Conservation (phyloP, 768 basidiomycete species). For the Trametes meyenii region DNA sequence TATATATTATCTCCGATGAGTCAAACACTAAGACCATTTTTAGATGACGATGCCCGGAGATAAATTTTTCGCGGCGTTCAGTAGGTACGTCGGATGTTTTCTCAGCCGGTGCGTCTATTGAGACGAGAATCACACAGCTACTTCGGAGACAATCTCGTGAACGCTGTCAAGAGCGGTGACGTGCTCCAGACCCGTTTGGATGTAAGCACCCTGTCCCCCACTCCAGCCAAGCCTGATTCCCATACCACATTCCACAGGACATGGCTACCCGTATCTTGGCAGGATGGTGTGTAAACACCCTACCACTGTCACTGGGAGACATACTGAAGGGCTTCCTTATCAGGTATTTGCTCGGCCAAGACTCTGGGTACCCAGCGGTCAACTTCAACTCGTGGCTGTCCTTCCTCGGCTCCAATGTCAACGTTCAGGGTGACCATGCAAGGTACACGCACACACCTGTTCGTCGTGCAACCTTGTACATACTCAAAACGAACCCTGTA, state of each 20-base stretch:
- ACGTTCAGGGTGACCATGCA: slow-evolving; percentile 44
- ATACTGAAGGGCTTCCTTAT: too few species aligned
- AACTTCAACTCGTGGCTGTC: slow-evolving; percentile 59
- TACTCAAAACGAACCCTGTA: not conserved
- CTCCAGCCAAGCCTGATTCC: not conserved
- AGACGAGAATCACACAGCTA: slow-evolving; percentile 37
- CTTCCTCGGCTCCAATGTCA: slow-evolving; percentile 39
- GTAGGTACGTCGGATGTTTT: slow-evolving; percentile 8
- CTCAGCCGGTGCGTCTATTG: not conserved
- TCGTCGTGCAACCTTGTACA: too few species aligned
- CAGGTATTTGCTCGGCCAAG: slow-evolving; percentile 54
- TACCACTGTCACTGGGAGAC: too few species aligned
- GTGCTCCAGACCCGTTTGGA: slow-evolving; percentile 63
- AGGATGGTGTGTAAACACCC: slow-evolving; percentile 43
- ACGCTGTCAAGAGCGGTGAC: slow-evolving; percentile 59
- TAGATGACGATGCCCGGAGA: slow-evolving; percentile 80
- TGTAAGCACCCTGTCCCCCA: slow-evolving; percentile 9
- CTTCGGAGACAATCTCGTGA: slow-evolving; percentile 62
- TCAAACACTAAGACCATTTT: not conserved
- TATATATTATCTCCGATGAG: not conserved
- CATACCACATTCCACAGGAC: slow-evolving; percentile 39
- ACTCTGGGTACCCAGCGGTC: slow-evolving; percentile 52
- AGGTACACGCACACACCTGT: not conserved
- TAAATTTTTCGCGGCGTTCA: slow-evolving; percentile 33
- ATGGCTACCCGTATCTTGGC: slow-evolving; percentile 75